These are phyloP conservation scores for Exserohilum turcica DNA, from an alignment of 2,329 filamentous ascomycete genomes.

Conservation along the genomic window DNA sequence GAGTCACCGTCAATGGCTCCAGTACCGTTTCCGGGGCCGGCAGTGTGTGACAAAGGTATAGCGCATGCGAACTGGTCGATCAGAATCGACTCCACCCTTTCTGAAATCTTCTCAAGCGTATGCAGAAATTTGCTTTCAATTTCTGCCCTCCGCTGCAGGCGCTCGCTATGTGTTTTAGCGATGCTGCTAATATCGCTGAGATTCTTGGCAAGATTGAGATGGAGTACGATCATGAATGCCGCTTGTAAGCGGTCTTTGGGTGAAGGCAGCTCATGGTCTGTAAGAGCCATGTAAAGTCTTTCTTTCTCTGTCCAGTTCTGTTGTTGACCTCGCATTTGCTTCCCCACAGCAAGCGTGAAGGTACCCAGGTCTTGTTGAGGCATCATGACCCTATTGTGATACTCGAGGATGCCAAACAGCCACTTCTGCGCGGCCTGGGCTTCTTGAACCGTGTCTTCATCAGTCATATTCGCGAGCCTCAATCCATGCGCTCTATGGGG, in stretches of 20 bases:
- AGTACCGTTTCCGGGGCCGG: neutral
- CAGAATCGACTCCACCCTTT: neutral
- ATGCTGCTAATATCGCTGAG: constrained; percentile 5
- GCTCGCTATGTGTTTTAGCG: constrained; percentile 2
- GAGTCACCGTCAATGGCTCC: constrained; percentile 15
- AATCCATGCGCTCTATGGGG: neutral
- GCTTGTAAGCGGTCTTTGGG: constrained; percentile 11
- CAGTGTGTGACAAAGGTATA: constrained; percentile 16
- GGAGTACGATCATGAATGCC: constrained; percentile 17
- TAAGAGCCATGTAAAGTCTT: constrained; percentile 27
- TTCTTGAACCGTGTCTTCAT: constrained; percentile 6
- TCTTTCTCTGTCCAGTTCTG: constrained; percentile 18
- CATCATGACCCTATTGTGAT: constrained; percentile 4
- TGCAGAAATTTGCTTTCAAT: neutral
- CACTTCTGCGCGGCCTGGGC: constrained; percentile 14
- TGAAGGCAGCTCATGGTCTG: constrained; percentile 10
- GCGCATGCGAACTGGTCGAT: constrained; percentile 33
- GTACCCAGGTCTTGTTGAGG: constrained; percentile 13
- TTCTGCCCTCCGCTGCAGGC: neutral
- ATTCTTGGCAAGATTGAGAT: constrained; percentile 17
- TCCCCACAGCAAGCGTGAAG: constrained; percentile 21
- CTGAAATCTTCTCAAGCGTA: constrained; percentile 3
- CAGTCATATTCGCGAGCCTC: neutral
- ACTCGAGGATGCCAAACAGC: constrained; percentile 14
- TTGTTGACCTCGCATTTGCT: constrained; percentile 6